Evolutionary conservation across 1,284 basidiomycete species (phyloP).

Genomic region (Caloboletus inedulis): DNA sequence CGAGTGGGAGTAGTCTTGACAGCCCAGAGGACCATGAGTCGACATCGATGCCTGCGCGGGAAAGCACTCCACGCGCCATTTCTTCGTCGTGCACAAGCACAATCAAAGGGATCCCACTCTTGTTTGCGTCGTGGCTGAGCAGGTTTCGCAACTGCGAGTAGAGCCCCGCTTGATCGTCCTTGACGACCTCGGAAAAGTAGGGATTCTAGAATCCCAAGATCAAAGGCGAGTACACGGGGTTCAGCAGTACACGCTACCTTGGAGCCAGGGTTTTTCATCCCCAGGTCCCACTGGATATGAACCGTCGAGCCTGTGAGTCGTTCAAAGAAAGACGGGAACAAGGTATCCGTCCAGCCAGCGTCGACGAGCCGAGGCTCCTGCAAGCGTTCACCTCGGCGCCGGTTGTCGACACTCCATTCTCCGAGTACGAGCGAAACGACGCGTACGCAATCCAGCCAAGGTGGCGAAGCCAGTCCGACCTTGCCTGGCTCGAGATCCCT

Average conservation of each 20-base stretch:
- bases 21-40: conserved; percentile 25
- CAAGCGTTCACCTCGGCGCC: conserved; percentile 19
- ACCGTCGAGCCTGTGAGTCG: conserved; percentile 15
- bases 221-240: neutral
- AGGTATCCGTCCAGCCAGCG: conserved; percentile 32
- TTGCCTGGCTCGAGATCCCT: conserved; percentile 23
- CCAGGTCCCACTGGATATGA: conserved; percentile 20
- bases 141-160: conserved; percentile 21
- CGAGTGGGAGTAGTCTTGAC: conserved; percentile 14
- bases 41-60: conserved; percentile 23
- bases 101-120: conserved; percentile 25
- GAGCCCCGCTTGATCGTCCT: conserved; percentile 13
- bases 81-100: conserved; percentile 33
- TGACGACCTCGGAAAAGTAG: conserved; percentile 17
- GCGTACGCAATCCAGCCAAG: conserved; percentile 28
- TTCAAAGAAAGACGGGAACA: conserved; percentile 27
- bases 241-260: conserved; percentile 18
- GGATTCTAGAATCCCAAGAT: conserved; percentile 14
- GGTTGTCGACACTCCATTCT: conserved; percentile 26
- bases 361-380: conserved; percentile 20
- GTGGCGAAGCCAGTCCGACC: conserved; percentile 23
- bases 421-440: conserved; percentile 30
- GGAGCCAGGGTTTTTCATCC: conserved; percentile 12
- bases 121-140: conserved; percentile 19
- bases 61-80: conserved; percentile 27